A percentile compares a stretch with the other conserved stretches of the same genome.
Evolutionary conservation across 2,329 filamentous ascomycete genomes (phyloP).

Genomic region (Xenosphaeropsis pyriputrescens): DNA sequence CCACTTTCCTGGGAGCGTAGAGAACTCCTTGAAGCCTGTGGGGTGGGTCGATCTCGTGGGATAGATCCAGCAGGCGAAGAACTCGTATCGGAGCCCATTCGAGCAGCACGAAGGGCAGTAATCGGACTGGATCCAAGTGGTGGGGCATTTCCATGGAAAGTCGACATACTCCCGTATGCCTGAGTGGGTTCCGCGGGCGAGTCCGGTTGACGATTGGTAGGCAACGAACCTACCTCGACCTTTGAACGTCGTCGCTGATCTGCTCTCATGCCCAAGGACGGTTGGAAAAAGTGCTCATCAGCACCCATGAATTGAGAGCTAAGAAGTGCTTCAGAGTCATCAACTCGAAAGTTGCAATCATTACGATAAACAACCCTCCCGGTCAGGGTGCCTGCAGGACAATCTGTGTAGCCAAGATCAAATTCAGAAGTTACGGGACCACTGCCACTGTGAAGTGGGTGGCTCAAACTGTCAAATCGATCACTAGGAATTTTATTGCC

Average conservation of each 20-base stretch:
- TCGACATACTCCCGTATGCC: conserved; percentile 80
- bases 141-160: conserved; percentile 72
- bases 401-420: conserved; percentile 70
- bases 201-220: conserved; percentile 37
- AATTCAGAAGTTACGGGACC: conserved; percentile 58
- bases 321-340: conserved; percentile 78
- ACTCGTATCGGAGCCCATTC: conserved; percentile 44
- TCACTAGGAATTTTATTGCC: conserved; percentile 35
- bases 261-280: conserved; percentile 40
- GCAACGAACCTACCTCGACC: conserved; percentile 59
- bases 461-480: conserved; percentile 53
- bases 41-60: conserved; percentile 20
- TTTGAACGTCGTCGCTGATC: conserved; percentile 23
- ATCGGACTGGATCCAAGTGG: conserved; percentile 73
- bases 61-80: conserved; percentile 37
- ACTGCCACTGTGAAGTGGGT: conserved; percentile 51
- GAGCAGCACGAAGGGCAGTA: conserved; percentile 62
- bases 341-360: conserved; percentile 81
- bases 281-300: conserved; percentile 76
- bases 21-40: conserved; percentile 17
- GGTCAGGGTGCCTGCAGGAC: conserved; percentile 71
- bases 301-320: conserved; percentile 89
- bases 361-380: conserved; percentile 74
- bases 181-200: conserved; percentile 50
- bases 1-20: conserved; percentile 31